These are phyloP conservation scores for Fusarium longipes DNA, from an alignment of 2,329 filamentous ascomycete genomes.

Conservation along the genomic window DNA sequence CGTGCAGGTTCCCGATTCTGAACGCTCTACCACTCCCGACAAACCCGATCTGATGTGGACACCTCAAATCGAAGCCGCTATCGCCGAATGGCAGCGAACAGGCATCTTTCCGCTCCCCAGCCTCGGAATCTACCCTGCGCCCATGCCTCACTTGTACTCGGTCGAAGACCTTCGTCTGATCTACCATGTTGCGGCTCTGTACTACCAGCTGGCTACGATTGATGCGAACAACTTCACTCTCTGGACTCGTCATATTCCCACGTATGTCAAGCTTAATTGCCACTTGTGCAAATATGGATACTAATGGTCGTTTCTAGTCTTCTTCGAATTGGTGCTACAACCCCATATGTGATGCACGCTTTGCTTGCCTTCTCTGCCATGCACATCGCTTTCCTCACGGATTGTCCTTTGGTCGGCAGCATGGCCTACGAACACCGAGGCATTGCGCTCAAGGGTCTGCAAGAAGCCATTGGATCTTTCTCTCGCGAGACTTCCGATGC, in stretches of 20 bases:
- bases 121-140: conserved; percentile 79
- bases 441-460: conserved; percentile 85
- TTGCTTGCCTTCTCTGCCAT: conserved; percentile 94
- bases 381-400: conserved; percentile 89
- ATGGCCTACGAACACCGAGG: conserved; percentile 91
- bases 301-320: conserved; percentile 44
- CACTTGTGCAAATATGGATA: background rate
- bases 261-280: conserved; percentile 67
- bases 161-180: conserved; percentile 87
- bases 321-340: conserved; percentile 81
- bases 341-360: conserved; percentile 93
- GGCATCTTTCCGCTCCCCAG: conserved; percentile 88
- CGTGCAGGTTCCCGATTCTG: conserved; percentile 72
- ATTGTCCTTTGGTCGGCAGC: conserved; percentile 85
- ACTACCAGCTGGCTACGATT: conserved; percentile 80
- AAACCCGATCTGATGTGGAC: conserved; percentile 84
- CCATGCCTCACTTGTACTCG: conserved; percentile 77
- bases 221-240: conserved; percentile 86
- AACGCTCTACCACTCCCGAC: conserved; percentile 69
- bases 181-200: conserved; percentile 88
- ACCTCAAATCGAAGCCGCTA: conserved; percentile 82
- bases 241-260: conserved; percentile 93
- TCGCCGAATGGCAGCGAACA: conserved; percentile 85
- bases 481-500: conserved; percentile 90
- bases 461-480: conserved; percentile 87